Percentiles rank a stretch among this genome's conserved stretches.
These are phyloP conservation scores for Boletus subparvulus DNA, from an alignment of 768 basidiomycete genomes.

Conservation along the genomic window DNA sequence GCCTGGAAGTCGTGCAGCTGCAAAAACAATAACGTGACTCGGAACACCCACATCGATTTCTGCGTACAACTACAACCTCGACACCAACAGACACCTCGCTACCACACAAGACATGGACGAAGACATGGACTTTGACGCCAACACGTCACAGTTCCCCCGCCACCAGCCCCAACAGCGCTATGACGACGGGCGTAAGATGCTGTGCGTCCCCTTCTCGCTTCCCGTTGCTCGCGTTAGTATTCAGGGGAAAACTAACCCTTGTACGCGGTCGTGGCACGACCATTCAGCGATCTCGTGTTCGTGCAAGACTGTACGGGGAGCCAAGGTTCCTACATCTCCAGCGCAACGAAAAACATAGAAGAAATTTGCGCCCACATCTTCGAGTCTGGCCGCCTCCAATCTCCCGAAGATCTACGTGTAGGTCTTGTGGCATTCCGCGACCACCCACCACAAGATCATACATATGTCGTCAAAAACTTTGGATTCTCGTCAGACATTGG, in stretches of 20 bases:
- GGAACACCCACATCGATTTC: conserved; percentile 12
- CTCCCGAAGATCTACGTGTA: conserved; percentile 83
- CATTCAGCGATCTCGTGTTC: conserved; percentile 83
- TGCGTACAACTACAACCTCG: conserved; percentile 6
- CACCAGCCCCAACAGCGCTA: conserved; percentile 36
- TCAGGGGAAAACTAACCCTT: conserved; percentile 19
- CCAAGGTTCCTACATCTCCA: conserved; percentile 87
- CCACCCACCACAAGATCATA: conserved; percentile 96
- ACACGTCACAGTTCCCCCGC: conserved; percentile 32
- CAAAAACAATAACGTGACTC: conserved; percentile 14
- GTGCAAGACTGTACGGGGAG: conserved; percentile 94
- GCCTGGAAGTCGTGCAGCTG: conserved; percentile 28
- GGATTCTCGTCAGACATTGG: conserved; percentile 91
- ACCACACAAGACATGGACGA: conserved; percentile 58
- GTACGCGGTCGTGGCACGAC: neutral
- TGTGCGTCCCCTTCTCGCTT: conserved; percentile 66
- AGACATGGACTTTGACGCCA: conserved; percentile 70
- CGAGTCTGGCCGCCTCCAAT: conserved; percentile 88
- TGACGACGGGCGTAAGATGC: conserved; percentile 62
- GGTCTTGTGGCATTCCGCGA: conserved; percentile 95
- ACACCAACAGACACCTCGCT: neutral
- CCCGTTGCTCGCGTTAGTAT: neutral
- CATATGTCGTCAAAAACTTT: conserved; percentile 91
- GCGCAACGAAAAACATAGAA: conserved; percentile 95
- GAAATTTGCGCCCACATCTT: conserved; percentile 93